phyloP scores from a whole-genome alignment of 2,329 filamentous ascomycete species.

The Microdochium nivale region DNA sequence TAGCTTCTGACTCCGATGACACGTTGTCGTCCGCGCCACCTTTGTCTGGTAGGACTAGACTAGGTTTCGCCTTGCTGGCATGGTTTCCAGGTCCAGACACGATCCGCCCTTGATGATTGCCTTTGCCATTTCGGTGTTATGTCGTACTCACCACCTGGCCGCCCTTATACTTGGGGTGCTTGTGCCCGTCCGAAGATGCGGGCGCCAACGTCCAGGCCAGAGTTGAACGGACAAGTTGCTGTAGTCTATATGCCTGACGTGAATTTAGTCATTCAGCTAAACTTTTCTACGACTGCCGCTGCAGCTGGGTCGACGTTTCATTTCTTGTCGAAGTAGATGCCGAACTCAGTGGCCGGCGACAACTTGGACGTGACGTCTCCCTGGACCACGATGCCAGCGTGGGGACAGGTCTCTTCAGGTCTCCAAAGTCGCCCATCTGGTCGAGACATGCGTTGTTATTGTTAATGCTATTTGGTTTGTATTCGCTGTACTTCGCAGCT shows the following conservation, averaged over 20 bases:
- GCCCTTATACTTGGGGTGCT: constrained; percentile 6
- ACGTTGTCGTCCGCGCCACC: too few species aligned
- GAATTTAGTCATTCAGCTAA: constrained; percentile 7
- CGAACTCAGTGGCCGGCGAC: constrained; percentile 11
- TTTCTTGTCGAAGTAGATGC: constrained; percentile 9
- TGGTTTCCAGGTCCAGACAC: constrained; percentile 10
- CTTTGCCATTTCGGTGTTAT: constrained; percentile 7
- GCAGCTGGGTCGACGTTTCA: constrained; percentile 9
- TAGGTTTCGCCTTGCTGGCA: constrained; percentile 6
- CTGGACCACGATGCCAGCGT: constrained; percentile 9
- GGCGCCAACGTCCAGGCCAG: constrained; percentile 11
- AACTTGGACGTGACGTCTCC: constrained; percentile 10
- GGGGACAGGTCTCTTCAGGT: constrained; percentile 9
- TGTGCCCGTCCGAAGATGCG: constrained; percentile 10
- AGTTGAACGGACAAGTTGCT: constrained; percentile 12
- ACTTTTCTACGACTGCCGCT: constrained; percentile 11
- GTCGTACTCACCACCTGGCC: constrained; percentile 7
- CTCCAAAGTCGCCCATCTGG: constrained; percentile 6
- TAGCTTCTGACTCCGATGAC: constrained; percentile 1
- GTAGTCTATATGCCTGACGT: constrained; percentile 7
- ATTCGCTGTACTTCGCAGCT: constrained; percentile 1
- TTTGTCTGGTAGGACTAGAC: too few species aligned
- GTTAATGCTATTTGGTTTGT: constrained; percentile 6
- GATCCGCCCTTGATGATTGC: constrained; percentile 8
- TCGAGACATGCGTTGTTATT: constrained; percentile 7